Base-by-base conservation (phyloP, 176 grass and related monocot genomes). In the Puya raimondii region DNA sequence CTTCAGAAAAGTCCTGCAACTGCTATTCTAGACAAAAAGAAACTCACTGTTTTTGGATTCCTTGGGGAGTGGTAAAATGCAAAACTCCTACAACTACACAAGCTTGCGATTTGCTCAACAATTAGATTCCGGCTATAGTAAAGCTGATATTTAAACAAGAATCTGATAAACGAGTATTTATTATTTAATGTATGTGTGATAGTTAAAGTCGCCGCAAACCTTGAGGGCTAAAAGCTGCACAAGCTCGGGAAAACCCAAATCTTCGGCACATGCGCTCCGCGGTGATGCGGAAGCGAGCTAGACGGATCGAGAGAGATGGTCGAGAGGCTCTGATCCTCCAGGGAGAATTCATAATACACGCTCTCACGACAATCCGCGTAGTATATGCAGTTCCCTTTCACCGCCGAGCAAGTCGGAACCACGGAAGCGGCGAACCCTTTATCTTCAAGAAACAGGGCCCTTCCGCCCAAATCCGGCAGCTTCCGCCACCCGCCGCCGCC, bases 191-290 rank as follows among this genome's bases (percentile, higher is more conserved):
- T 6, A 42, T 42, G 33, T 42, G 7, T 7, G 33, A 42, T 42
- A 42, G 33, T 6, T 6, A 7, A 42, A 42, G 33, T 7, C 4
- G 33, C 33, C 6, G 7, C 5, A 42, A 42, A 42, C 33, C 33
- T 42, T 42, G 33, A 42, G 33, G 33, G 4, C 33, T 42, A 42
- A 1, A 42, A 42, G 4, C 33, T 88, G 52, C 74, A 85, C 57
- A 88, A 72, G 76, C 82, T 91, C 50, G 88, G 89, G n/a, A 91
- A 72, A 58, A 91, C 82, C 89, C 82, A 91, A 79, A 88, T 78
- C 0, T 69, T 70, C 3, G 82, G 85, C 13, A 72, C 51, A 50
- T 15, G 11, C 64, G 73, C 49, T 15, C 69, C 20, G 21, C 64
- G 72, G 64, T 83, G 72, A 23, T 77, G 25, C 0, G 47, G 63